Base-by-base conservation (phyloP, 179 eudicot species). In the Silene vulgaris region DNA sequence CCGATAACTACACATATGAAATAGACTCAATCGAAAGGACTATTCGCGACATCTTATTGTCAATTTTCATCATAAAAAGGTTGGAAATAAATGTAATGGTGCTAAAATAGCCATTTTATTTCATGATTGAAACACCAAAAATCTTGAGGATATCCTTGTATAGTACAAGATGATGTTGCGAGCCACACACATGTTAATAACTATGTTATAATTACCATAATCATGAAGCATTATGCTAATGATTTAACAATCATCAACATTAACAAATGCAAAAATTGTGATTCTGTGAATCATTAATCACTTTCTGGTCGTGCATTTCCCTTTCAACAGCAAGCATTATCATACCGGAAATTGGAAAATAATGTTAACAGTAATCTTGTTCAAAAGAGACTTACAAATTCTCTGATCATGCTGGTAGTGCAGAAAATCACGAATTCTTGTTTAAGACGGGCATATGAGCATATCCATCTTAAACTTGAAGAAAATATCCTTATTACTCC, bases 181-280 rank as follows among this genome's bases (percentile, higher is more conserved):
- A 30, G 35, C 4, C 35, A 30, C 2, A 30, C 35, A 30, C 35
- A 30, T 30, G 35, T n/a, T n/a, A n/a, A n/a, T n/a, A n/a, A n/a
- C n/a, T n/a, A n/a, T n/a, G n/a, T n/a, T 23, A 23, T 23, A 23
- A 23, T 23, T 23, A 60, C 17, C 63, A 35, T 81, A 77, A 81
- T 81, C 75, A 64, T 62, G 75, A 16, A 4, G 35, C 40, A 75
- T 75, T 65, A 71, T 12, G 30, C 13, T 70, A 75, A 71, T 80
- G 74, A 80, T 80, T 80, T 28, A 70, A 20, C 69, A 73, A 50
- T 57, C 8, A 68, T 66, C 57, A 28, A 65, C 19, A 16, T 14
- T 66, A 65, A 76, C 73, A 40, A 59, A 77, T 68, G 74, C 69
- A 69, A 29, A 66, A 60, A 26, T 7, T 35, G 30, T 76, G 74